Base-by-base conservation (phyloP, 805 yeast species). In the Monosporozyma servazzii region DNA sequence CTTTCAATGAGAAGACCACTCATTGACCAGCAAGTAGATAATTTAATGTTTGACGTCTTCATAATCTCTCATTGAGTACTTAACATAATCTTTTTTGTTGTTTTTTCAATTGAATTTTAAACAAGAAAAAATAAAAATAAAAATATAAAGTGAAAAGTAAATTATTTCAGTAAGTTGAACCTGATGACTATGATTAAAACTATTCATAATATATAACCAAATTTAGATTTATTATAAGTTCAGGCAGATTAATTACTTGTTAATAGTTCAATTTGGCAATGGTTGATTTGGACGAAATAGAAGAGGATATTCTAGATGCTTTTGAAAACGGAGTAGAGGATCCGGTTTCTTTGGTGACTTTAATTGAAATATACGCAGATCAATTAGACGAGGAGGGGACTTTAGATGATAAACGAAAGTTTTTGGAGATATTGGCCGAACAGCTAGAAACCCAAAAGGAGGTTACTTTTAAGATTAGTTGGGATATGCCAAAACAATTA, bases 401-500 rank as follows among this genome's bases (percentile, higher is more conserved):
- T 5, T 18, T 27, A 9, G 76, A 70, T 0, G 87, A 86, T 49
- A 76, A 79, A 50, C 71, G 69, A 2, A 51, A 56, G 48, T 62
- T 86, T n/a, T 65, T 88, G 46, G 67, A 62, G 0, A 67, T 71
- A 3, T 56, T 89, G 13, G 57, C 67, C 10, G 70, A 68, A 0
- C 69, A 80, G 0, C 65, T 88, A 31, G 59, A 61, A 10, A 66
- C 62, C 0, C 65, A 84, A 61, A 71, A 74, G 17, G 75, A 74
- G 10, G 66, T 88, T 30, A 71, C 81, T 0, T 73, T 76, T 44
- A 85, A 83, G 57, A 80, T 89, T 54, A 96, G 95, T 2, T 90
- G 97, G 97, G 97, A 90, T 65, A 63, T 90, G n/a, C 96, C 96
- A 0, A 76, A 75, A 31, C 67, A 86, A 48, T 57, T 90, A 6